Percentiles rank a stretch among this genome's conserved stretches.
Evolutionary conservation across 495 filamentous ascomycete genomes (phyloP).

Genomic region (Beverwykella pulmonaria): DNA sequence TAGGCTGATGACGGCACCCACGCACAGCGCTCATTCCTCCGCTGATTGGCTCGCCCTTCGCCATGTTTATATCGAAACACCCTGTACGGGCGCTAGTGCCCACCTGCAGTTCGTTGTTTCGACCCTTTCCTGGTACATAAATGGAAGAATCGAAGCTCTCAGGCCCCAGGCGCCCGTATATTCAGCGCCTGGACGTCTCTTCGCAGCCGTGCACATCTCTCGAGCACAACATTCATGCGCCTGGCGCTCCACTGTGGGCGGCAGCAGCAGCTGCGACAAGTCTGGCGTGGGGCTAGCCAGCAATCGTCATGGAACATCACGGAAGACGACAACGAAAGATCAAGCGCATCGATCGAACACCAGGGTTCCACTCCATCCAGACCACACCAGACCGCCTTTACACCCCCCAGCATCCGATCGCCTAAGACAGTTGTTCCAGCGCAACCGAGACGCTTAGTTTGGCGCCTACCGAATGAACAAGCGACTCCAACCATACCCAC

Average conservation of each 20-base stretch:
- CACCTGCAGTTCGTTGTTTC: neutral
- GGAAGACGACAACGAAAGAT: neutral
- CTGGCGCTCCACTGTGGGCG: neutral
- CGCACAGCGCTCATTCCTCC: neutral
- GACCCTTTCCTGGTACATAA: too few relatives aligned
- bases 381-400: neutral
- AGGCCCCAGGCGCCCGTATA: too few relatives aligned
- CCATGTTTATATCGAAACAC: neutral
- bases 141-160: too few relatives aligned
- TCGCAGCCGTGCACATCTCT: neutral
- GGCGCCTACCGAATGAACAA: too few relatives aligned
- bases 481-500: neutral
- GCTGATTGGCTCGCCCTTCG: neutral
- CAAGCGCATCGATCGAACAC: neutral
- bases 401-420: neutral
- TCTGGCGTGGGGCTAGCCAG: neutral
- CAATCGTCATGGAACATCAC: neutral
- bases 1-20: neutral
- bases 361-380: neutral
- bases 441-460: neutral
- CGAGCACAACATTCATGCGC: neutral
- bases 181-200: too few relatives aligned
- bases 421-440: neutral
- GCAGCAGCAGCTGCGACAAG: neutral
- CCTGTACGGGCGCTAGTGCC: neutral